Evolutionary conservation across 2,329 filamentous ascomycete genomes (phyloP), one percentile per base, ranked within the genome.

Genomic region (Cladosporium sp.): DNA sequence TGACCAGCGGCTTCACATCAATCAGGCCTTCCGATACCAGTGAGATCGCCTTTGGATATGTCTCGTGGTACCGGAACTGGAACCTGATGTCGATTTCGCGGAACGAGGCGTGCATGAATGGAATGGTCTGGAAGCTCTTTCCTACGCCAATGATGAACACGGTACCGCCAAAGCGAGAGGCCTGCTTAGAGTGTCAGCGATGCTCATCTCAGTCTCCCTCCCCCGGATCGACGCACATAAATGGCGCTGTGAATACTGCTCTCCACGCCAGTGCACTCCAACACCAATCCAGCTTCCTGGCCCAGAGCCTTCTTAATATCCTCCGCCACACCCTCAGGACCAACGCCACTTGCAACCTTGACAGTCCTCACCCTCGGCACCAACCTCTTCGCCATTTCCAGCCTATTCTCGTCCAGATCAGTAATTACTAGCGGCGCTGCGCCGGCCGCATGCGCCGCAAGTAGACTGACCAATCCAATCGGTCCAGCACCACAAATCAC

Each of bases 391-490:
- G 78, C 71, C 67, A 77, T 75, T 7, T 74, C 74, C 52, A 82
- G 68, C 0, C 80, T 76, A 46, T 72, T 75, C 66, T 80, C 74
- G 70, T 81, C 74, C 11, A 83, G 70, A 29, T 81, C 82, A 16
- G 78, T 80, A 53, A 81, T 80, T 26, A 82, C 77, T 61, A 81
- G 80, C 2, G 76, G 74, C 18, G 77, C 76, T 0, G 79, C 80
- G 3, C 82, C 81, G 1, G 81, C 78, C 1, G 81, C 78, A 68
- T 80, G 73, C 29, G 82, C 80, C 16, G 78, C 78, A 26, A 80
- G 73, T 67, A 82, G 74, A 21, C 75, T 75, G 3, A 80, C 77
- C 29, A 78, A 66, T 0, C 77, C 76, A 57, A 80, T 78, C 3
- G 78, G 76, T 10, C 77, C 73, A 31, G 78, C 75, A 18, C 78